Percentiles rank a stretch among this genome's conserved stretches.
Evolutionary conservation across 306 rosid genomes (phyloP).

Genomic region (Vachellia collinsii): DNA sequence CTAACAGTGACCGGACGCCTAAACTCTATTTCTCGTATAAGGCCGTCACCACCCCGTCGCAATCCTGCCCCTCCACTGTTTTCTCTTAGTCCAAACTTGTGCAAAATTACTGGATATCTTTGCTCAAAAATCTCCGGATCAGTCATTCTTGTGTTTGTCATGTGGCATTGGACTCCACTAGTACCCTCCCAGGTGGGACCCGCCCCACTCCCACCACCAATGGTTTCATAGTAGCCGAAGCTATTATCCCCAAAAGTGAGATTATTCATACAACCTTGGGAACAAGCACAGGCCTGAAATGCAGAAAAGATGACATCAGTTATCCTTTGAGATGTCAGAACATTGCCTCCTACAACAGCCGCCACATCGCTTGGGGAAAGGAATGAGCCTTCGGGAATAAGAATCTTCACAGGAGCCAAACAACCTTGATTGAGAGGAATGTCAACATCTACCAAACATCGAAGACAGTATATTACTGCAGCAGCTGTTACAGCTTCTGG

Average conservation of each 20-base stretch:
- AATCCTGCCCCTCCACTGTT: conserved; percentile 83
- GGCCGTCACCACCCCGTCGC: conserved; percentile 87
- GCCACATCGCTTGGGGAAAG: conserved; percentile 92
- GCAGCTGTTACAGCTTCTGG: conserved; percentile 97
- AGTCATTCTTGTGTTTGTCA: conserved; percentile 97
- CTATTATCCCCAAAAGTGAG: conserved; percentile 93
- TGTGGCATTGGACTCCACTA: conserved; percentile 91
- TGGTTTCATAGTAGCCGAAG: conserved; percentile 94
- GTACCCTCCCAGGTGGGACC: conserved; percentile 95
- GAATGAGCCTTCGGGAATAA: conserved; percentile 86
- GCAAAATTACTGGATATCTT: conserved; percentile 86
- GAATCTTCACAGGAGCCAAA: conserved; percentile 93
- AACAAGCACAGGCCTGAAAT: conserved; percentile 95
- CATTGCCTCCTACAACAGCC: conserved; percentile 94
- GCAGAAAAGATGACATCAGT: conserved; percentile 91
- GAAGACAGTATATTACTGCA: conserved; percentile 89
- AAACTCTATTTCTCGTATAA: conserved; percentile 87
- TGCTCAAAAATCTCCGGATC: conserved; percentile 94
- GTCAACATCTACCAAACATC: conserved; percentile 85
- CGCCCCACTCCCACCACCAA: conserved; percentile 97
- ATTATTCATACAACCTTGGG: conserved; percentile 98
- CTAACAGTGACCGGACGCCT: conserved; percentile 69
- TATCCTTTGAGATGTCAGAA: conserved; percentile 92
- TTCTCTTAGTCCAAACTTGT: conserved; percentile 71
- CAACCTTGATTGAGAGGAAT: conserved; percentile 99